Evolutionary conservation across 352 stramenopile genomes (phyloP), one percentile per base, ranked within the genome.

Genomic region (Thalassiosira exigua): DNA sequence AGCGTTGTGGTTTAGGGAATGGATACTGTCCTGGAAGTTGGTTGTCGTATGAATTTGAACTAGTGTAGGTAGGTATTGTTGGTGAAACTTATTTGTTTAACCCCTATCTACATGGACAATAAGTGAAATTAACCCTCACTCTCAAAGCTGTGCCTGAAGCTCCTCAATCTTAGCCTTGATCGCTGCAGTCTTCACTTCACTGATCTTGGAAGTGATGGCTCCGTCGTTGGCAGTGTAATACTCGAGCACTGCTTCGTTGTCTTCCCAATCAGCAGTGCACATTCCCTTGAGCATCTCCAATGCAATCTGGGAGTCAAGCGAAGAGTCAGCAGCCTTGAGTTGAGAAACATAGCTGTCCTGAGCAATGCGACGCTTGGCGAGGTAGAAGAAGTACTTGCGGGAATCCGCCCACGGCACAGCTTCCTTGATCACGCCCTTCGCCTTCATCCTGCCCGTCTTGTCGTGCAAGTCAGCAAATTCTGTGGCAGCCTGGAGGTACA

Each of bases 381-480:
- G 94, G 93, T 96, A 98, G 95, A 98, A 99, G 87, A 99, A 99
- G 92, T 98, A 99, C 79, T 90, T 92, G 60, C 97, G 95, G 62
- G 97, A 97, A 75, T 95, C 86, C 41, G 93, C 90, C 97, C 97
- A 99, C 30, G 95, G 87, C 27, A 99, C 95, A 36, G 98, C 93
- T 21, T 98, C 92, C 70, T 97, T 94, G 77, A 99, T 99, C 65
- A 98, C 98, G 66, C 94, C 95, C 93, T 99, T 99, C 22, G 97
- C 96, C 91, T 99, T 98, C 98, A 99, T 99, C 82, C 98, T 96
- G 39, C 97, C 98, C 32, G 97, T 97, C 70, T 97, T 97, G 88
- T 99, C 98, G 90, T 99, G 98, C 42, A 99, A 89, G 81, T 99
- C 98, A 46, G 96, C 97, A 85, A 99, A 99, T 91, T 99, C 96